phyloP scores from a whole-genome alignment of 345 rosid genomes.

The Citrus medica region DNA sequence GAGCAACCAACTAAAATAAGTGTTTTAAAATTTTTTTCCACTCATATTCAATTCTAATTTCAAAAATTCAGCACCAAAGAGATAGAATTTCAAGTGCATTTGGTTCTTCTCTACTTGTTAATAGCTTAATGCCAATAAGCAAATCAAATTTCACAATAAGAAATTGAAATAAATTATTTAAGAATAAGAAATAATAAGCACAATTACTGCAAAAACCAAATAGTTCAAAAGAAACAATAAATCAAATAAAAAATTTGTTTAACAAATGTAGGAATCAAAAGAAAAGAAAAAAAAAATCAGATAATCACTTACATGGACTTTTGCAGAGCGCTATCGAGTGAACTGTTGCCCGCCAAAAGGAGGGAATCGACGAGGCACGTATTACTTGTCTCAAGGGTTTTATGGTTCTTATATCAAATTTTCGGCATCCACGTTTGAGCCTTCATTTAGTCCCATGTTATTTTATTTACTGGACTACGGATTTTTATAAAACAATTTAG shows the following conservation, averaged over 20 bases:
- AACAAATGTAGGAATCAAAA: neutral
- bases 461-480: too few relatives aligned
- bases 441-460: too few relatives aligned
- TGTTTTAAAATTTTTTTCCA: neutral
- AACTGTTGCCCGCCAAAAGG: neutral
- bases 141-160: neutral
- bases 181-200: neutral
- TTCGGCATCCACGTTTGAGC: too few relatives aligned
- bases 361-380: neutral
- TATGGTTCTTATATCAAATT: neutral
- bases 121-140: neutral
- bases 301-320: neutral
- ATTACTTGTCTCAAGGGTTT: neutral
- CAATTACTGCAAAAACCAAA: neutral
- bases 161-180: neutral
- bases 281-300: neutral
- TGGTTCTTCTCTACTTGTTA: neutral
- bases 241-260: neutral
- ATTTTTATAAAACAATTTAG: too few relatives aligned
- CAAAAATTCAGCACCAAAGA: neutral
- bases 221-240: neutral
- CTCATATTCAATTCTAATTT: neutral
- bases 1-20: neutral
- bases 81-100: neutral
- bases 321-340: neutral